A percentile compares a stretch with the other conserved stretches of the same genome.
Evolutionary conservation across 2,329 filamentous ascomycete species (phyloP).

Genomic region (Hypoxylon sp.): DNA sequence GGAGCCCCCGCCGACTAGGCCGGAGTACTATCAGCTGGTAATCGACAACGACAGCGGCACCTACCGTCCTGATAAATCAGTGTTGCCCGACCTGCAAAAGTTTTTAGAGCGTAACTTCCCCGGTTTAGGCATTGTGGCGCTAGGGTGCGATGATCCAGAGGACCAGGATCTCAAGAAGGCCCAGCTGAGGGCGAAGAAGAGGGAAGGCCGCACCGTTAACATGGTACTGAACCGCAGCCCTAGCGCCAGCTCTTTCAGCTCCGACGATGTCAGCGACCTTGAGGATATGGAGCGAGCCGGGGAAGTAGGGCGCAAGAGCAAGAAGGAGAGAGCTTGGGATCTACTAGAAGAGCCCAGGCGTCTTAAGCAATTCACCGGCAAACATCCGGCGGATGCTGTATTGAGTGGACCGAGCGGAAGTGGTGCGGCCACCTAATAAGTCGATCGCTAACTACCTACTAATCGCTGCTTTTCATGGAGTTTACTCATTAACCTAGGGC

Average conservation of each 20-base stretch:
- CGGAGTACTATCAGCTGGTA: constrained; percentile 80
- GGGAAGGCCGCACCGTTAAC: constrained; percentile 63
- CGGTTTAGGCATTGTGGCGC: constrained; percentile 77
- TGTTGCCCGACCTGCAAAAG: constrained; percentile 76
- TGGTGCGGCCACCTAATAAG: constrained; percentile 22
- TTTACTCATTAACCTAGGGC: constrained; percentile 1
- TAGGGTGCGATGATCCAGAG: constrained; percentile 83
- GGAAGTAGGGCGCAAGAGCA: constrained; percentile 59
- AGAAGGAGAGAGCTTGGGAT: constrained; percentile 65
- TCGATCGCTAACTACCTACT: background rate
- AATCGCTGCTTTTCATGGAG: background rate
- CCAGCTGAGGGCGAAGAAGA: constrained; percentile 81
- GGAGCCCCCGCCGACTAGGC: constrained; percentile 59
- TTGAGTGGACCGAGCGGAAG: constrained; percentile 31
- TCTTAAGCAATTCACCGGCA: constrained; percentile 54
- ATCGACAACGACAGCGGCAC: constrained; percentile 98
- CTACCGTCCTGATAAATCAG: constrained; percentile 85
- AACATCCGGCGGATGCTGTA: constrained; percentile 9
- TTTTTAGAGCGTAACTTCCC: constrained; percentile 82
- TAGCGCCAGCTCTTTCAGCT: constrained; percentile 63
- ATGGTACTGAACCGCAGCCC: constrained; percentile 70
- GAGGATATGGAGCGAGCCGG: constrained; percentile 58
- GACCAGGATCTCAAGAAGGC: constrained; percentile 80
- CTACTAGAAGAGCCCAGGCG: constrained; percentile 63
- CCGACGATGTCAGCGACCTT: constrained; percentile 65